phyloP scores from a whole-genome alignment of 768 basidiomycete genomes.

The Suillus tomentosus region DNA sequence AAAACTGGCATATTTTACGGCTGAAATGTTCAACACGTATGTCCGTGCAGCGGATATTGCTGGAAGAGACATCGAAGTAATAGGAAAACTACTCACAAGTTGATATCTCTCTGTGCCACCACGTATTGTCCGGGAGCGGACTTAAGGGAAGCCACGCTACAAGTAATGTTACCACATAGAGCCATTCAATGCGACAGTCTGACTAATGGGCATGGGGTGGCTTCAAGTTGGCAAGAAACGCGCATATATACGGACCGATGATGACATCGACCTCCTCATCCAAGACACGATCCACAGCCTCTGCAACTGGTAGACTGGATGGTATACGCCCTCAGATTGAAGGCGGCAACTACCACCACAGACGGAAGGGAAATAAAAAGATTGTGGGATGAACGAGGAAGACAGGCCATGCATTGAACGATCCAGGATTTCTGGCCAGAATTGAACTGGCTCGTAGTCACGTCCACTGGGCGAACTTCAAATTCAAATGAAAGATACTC shows the following conservation, averaged over 20 bases:
- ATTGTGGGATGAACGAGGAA: constrained; percentile 21
- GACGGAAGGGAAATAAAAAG: too few species aligned
- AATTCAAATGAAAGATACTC: background rate
- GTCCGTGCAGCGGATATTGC: too few species aligned
- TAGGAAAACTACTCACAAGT: constrained; percentile 33
- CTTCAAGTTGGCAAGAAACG: too few species aligned
- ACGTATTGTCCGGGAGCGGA: too few species aligned
- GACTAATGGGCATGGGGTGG: too few species aligned
- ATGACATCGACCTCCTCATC: constrained; percentile 33
- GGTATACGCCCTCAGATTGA: constrained; percentile 34
- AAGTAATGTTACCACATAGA: too few species aligned
- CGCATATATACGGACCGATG: constrained; percentile 41
- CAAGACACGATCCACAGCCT: constrained; percentile 39
- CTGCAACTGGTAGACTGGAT: constrained; percentile 32
- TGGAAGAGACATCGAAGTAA: too few species aligned
- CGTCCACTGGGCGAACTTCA: background rate
- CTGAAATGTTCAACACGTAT: constrained; percentile 32
- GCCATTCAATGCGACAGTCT: too few species aligned
- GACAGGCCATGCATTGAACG: background rate
- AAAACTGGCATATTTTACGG: too few species aligned
- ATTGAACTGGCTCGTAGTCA: background rate
- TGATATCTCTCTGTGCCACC: constrained; percentile 22
- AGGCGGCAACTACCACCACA: too few species aligned
- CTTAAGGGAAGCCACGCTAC: too few species aligned
- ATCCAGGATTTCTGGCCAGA: background rate